Evolutionary conservation across 2,329 filamentous ascomycete genomes (phyloP).

Genomic region (Aaosphaeria pasadenensis): DNA sequence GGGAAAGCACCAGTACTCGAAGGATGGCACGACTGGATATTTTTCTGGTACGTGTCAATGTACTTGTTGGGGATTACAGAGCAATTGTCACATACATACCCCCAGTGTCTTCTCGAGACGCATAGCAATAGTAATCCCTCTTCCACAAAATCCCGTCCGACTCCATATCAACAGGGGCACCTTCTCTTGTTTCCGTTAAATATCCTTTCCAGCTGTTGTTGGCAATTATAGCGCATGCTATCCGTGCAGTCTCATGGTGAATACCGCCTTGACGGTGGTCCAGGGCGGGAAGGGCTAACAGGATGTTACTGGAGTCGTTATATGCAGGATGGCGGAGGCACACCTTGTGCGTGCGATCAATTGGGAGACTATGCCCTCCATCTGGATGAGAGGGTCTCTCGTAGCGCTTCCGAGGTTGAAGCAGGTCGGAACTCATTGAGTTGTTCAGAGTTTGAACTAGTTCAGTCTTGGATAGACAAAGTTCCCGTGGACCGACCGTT

Average conservation of each 20-base stretch:
- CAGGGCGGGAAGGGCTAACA: neutral
- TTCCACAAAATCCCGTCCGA: neutral
- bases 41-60: neutral
- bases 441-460: too few species aligned
- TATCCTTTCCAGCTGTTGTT: neutral
- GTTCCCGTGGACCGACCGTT: too few species aligned
- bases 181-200: neutral
- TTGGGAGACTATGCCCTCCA: neutral
- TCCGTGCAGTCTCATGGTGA: neutral
- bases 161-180: neutral
- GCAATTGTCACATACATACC: too few species aligned
- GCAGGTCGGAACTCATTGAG: too few species aligned
- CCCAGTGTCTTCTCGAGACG: too few species aligned
- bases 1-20: neutral
- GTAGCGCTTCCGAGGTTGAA: too few species aligned
- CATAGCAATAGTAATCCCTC: neutral
- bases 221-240: neutral
- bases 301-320: neutral
- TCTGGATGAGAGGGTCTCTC: too few species aligned
- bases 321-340: neutral
- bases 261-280: slow-evolving; percentile 4
- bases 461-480: too few species aligned
- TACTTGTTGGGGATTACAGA: too few species aligned
- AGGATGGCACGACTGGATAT: neutral
- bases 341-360: neutral